Evolutionary conservation across 768 basidiomycete species (phyloP), one percentile per base, ranked within the genome.

Genomic region (Favolaschia claudopus): DNA sequence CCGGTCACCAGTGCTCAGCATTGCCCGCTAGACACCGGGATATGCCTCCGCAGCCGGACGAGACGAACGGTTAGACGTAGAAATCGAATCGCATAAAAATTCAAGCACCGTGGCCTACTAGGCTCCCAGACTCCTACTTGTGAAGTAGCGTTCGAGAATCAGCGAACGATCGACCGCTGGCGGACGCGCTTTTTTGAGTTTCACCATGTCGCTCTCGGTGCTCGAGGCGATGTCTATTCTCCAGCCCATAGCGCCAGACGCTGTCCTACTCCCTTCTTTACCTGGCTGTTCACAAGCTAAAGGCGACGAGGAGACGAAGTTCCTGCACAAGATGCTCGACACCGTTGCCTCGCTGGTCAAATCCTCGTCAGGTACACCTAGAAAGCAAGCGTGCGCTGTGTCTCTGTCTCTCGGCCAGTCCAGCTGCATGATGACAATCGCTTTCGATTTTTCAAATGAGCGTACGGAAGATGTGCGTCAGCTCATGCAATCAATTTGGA

Each of bases 161-260:
- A n/a, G n/a, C n/a, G n/a, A n/a, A n/a, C n/a, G n/a, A n/a, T n/a
- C n/a, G n/a, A n/a, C n/a, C n/a, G n/a, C n/a, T n/a, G n/a, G n/a
- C n/a, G n/a, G n/a, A n/a, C n/a, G n/a, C n/a, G n/a, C n/a, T n/a
- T n/a, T n/a, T n/a, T n/a, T n/a, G n/a, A n/a, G n/a, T n/a, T n/a
- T n/a, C n/a, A n/a, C n/a, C 51, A 53, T 53, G 51, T 53, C 44
- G 24, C 34, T 56, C 39, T 56, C 47, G 15, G 38, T 43, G 33
- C 17, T 44, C 42, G 39, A 57, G 55, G 47, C 40, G 24, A 43
- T 57, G 32, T 57, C 55, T 22, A 57, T 57, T 33, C 47, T 57
- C 36, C 46, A 40, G 25, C 55, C 47, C 22, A 43, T 57, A 47
- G 55, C 42, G 28, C n/a, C 46, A 33, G 32, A 57, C 32, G 28